phyloP scores from a whole-genome alignment of 2,329 filamentous ascomycete species.

The Colletotrichum simmondsii region DNA sequence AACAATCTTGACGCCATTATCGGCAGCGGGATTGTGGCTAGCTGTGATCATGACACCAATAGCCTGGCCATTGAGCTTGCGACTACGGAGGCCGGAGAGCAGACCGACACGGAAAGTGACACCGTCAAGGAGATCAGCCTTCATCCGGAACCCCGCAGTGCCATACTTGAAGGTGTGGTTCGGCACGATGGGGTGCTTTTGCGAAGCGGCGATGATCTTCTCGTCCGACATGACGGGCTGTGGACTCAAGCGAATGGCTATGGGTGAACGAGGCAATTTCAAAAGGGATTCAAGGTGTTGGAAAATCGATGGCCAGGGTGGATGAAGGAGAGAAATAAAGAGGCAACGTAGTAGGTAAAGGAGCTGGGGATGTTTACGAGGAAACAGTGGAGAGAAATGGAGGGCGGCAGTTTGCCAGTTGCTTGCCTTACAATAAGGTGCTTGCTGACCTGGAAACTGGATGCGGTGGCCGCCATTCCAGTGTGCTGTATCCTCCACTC shows the following conservation, averaged over 20 bases:
- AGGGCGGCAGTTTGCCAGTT: background rate
- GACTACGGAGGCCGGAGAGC: conserved; percentile 87
- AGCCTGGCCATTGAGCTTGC: conserved; percentile 88
- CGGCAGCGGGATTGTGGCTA: conserved; percentile 88
- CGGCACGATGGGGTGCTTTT: conserved; percentile 69
- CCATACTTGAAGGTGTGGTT: conserved; percentile 72
- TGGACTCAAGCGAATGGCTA: background rate
- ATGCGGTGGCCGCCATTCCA: conserved; percentile 31
- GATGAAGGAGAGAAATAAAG: conserved; percentile 18
- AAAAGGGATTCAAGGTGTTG: background rate
- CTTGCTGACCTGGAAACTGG: conserved; percentile 2
- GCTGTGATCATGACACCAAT: conserved; percentile 98
- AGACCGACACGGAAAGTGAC: conserved; percentile 94
- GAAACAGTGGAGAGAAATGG: conserved; percentile 29
- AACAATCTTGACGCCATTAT: conserved; percentile 95
- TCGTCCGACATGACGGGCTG: conserved; percentile 57
- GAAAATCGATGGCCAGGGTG: conserved; percentile 9
- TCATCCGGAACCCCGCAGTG: conserved; percentile 76
- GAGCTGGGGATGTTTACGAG: conserved; percentile 28
- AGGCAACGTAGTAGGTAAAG: background rate
- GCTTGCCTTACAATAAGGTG: background rate
- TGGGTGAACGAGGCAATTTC: background rate
- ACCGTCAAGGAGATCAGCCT: conserved; percentile 84
- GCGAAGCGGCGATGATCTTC: conserved; percentile 68
- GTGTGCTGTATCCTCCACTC: conserved; percentile 18